These are phyloP conservation scores for Solanum tarapatanum DNA, from an alignment of 257 asterid species.

Conservation along the genomic window DNA sequence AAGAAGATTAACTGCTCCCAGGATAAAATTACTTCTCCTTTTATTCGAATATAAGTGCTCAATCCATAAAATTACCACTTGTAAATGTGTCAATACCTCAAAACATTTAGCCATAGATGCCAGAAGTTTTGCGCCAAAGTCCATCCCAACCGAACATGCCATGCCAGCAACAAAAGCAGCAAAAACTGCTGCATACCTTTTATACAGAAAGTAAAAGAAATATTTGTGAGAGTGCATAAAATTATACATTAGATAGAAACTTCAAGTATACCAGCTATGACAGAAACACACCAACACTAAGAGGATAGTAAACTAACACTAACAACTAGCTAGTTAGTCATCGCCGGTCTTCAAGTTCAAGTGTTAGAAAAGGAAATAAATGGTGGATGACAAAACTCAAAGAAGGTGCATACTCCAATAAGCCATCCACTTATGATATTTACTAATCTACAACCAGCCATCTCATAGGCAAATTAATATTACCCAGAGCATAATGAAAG, in stretches of 20 bases:
- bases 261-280: neutral
- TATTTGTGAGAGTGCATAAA: neutral
- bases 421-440: neutral
- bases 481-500: neutral
- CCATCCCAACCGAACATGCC: slow-evolving; percentile 83
- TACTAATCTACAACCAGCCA: neutral
- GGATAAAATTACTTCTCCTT: neutral
- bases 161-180: slow-evolving; percentile 92
- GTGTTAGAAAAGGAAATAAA: neutral
- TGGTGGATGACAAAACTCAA: neutral
- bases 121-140: slow-evolving; percentile 90
- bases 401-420: neutral
- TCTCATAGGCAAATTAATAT: neutral
- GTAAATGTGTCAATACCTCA: slow-evolving; percentile 45
- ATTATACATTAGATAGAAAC: neutral
- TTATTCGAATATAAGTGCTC: neutral
- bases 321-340: neutral
- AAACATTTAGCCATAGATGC: slow-evolving; percentile 66
- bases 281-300: neutral
- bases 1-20: neutral
- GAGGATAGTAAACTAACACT: neutral
- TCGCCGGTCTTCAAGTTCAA: neutral
- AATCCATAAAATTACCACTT: neutral
- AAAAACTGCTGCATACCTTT: slow-evolving; percentile 87
- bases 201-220: neutral